These are phyloP conservation scores for Pseudohalonectria lignicola DNA, from an alignment of 2,329 filamentous ascomycete genomes.

Conservation along the genomic window DNA sequence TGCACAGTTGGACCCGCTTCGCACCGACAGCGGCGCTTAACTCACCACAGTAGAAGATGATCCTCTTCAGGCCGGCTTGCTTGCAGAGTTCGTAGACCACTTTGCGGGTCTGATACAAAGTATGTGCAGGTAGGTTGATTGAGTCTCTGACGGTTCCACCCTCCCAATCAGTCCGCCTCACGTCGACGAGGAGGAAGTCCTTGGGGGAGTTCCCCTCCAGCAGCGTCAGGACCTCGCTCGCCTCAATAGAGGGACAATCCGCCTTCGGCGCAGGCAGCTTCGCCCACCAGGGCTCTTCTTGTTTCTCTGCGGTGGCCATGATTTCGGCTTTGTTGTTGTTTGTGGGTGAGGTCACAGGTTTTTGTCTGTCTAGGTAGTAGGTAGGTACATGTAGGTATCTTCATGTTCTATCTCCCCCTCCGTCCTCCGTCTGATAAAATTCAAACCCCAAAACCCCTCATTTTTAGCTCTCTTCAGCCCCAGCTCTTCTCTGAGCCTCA, in stretches of 20 bases:
- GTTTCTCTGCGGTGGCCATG: background rate
- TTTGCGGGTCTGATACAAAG: slow-evolving; percentile 37
- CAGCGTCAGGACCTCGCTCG: slow-evolving; percentile 26
- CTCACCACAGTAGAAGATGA: slow-evolving; percentile 47
- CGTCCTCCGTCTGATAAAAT: too few species aligned
- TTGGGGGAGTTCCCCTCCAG: slow-evolving; percentile 22
- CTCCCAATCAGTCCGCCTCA: slow-evolving; percentile 41
- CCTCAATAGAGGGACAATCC: slow-evolving; percentile 22
- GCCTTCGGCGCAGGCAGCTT: slow-evolving; percentile 31
- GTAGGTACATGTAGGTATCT: too few species aligned
- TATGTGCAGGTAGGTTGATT: slow-evolving; percentile 46
- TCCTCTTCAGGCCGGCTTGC: slow-evolving; percentile 31
- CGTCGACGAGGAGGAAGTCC: slow-evolving; percentile 37
- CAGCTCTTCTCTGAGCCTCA: too few species aligned
- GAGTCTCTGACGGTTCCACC: slow-evolving; percentile 50
- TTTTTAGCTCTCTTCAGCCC: too few species aligned
- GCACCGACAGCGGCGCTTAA: too few species aligned
- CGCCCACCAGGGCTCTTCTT: slow-evolving; percentile 21
- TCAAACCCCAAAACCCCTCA: too few species aligned
- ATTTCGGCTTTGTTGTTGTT: background rate
- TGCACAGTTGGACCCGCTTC: too few species aligned
- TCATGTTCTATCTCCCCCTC: too few species aligned
- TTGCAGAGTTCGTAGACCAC: slow-evolving; percentile 36
- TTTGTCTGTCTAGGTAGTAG: too few species aligned
- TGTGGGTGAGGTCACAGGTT: too few species aligned